Percentiles rank a stretch among this genome's conserved stretches.
phyloP scores from a whole-genome alignment of 345 rosid genomes.

The Chamaenerion angustifolium region DNA sequence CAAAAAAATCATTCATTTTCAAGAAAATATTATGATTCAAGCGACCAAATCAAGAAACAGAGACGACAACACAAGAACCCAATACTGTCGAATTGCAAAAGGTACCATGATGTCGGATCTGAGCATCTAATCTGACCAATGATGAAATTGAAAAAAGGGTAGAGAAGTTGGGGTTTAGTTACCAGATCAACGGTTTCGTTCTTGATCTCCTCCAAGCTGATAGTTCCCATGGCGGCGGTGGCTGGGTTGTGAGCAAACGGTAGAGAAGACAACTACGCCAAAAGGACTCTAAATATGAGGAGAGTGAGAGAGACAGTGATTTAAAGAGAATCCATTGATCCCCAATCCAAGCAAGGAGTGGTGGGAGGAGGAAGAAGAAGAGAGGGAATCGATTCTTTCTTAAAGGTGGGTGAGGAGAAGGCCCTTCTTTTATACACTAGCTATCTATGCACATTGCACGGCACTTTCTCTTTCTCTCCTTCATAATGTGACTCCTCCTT shows the following conservation, averaged over 20 bases:
- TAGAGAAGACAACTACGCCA: neutral
- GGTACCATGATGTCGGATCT: neutral
- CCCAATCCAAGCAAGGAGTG: too few species aligned
- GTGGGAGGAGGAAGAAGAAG: too few species aligned
- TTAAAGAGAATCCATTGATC: neutral
- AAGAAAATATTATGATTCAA: too few species aligned
- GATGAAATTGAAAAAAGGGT: neutral
- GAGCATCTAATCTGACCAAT: neutral
- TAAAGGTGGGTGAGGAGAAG: too few species aligned
- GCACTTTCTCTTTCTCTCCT: too few species aligned
- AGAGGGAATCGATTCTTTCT: too few species aligned
- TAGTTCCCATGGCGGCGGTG: neutral
- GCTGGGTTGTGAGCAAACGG: neutral
- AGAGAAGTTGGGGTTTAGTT: neutral
- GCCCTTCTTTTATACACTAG: too few species aligned
- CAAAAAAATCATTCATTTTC: too few species aligned
- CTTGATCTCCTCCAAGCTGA: slow-evolving; percentile 13
- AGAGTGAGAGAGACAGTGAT: neutral
- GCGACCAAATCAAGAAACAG: neutral
- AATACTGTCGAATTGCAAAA: neutral
- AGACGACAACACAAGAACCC: neutral
- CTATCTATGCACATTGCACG: too few species aligned
- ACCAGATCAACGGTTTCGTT: slow-evolving; percentile 17
- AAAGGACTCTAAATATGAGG: neutral
- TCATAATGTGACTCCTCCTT: too few species aligned